These are phyloP conservation scores for Solanum clarkiae DNA, from an alignment of 257 asterid species.

Conservation along the genomic window DNA sequence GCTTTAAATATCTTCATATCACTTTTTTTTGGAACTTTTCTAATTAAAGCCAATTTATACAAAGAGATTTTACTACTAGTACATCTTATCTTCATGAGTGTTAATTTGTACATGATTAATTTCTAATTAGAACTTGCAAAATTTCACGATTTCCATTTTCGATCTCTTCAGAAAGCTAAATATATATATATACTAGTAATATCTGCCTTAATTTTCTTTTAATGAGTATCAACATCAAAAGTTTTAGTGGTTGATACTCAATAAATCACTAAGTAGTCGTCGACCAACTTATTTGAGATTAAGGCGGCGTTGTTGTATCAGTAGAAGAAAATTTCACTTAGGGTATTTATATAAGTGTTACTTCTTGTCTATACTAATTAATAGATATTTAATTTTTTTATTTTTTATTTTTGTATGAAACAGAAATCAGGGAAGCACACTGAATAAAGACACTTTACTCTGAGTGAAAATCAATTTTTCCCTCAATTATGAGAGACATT, in stretches of 20 bases:
- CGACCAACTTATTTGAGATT: not conserved
- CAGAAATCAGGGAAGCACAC: not conserved
- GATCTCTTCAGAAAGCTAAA: not conserved
- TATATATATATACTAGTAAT: not conserved
- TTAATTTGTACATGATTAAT: not conserved
- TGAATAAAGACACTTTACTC: not conserved
- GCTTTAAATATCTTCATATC: not conserved
- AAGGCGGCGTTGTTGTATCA: not conserved
- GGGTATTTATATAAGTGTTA: not conserved
- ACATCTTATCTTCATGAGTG: not conserved
- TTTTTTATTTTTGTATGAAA: not conserved
- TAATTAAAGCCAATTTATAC: not conserved
- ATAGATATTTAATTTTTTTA: not conserved
- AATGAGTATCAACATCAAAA: not conserved
- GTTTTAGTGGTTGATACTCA: not conserved
- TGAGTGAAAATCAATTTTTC: not conserved
- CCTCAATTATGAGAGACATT: constrained; percentile 11
- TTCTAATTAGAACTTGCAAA: not conserved
- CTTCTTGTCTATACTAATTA: not conserved
- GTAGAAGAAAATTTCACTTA: not conserved
- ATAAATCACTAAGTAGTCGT: not conserved
- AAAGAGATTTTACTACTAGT: not conserved
- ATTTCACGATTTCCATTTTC: not conserved
- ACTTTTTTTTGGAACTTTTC: not conserved
- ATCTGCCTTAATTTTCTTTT: not conserved